Base-by-base conservation (phyloP, 129 eudicot genomes). In the Daucus carota region DNA sequence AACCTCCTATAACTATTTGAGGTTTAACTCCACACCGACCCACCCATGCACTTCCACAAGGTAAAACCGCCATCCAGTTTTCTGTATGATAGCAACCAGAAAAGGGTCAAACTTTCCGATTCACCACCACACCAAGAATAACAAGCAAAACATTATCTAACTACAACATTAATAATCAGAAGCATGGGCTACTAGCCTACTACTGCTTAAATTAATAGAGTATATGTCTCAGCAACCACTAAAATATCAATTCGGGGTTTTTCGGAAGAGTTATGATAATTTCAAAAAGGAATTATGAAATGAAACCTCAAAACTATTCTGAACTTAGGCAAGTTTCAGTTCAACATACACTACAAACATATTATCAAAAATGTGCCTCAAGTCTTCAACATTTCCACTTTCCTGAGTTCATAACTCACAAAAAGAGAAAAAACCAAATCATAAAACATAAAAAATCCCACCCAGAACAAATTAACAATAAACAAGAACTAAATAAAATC, bases 21-120 rank as follows among this genome's bases (percentile, higher is more conserved):
- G 96, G 93, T 68, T 90, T 88, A 70, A 86, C 74, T 57, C 93
- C 89, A 89, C 89, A 90, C 79, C 83, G 84, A 76, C 88, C 86
- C 83, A 83, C 91, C 91, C 91, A 90, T 72, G 93, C 86, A 81
- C 87, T 88, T 79, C 93, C 96, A 86, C 89, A 90, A 73, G 91
- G 96, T 67, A 88, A 79, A 10, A 91, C 82, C 41, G 93, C 93
- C 97, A 91, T 91, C 74, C 34, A 41, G 81, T 76, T 75, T 79
- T 77, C 75, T 71, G 79, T 48, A 86, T 42, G 73, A 75, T 12
- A 15, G 38, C 69, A 15, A 69, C 15, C 33, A 81, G 1, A 73
- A 52, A 32, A 31, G 45, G 43, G 54, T 5, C 24, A 69, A 36
- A 69, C 0, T 8, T 41, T 24, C 24, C 4, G 4, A 20, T 14